phyloP scores from a whole-genome alignment of 371 early-diverging fungal species.

The Circinella umbellata region DNA sequence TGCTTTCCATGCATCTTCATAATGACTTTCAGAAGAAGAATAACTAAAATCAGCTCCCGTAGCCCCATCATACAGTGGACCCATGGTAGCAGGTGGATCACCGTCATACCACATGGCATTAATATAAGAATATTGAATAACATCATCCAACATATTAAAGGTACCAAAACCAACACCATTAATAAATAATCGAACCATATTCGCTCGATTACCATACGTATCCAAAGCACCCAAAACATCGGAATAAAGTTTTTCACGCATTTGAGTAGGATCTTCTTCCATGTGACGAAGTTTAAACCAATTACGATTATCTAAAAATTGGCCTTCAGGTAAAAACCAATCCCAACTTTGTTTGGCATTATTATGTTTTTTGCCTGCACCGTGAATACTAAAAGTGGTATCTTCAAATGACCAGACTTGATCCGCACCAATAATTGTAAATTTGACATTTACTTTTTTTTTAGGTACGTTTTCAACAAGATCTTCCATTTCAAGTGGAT shows the following conservation, averaged over 20 bases:
- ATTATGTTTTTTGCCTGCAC: conserved; percentile 58
- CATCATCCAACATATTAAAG: conserved; percentile 61
- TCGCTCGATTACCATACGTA: conserved; percentile 57
- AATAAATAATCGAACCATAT: conserved; percentile 58
- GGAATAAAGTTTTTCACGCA: conserved; percentile 66
- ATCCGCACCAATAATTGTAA: conserved; percentile 51
- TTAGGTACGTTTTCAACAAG: conserved; percentile 39
- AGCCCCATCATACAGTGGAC: conserved; percentile 59
- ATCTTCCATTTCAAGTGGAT: conserved; percentile 30
- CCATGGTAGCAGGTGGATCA: conserved; percentile 48
- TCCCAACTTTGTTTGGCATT: conserved; percentile 64
- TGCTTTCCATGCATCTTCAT: conserved; percentile 34
- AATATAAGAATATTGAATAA: conserved; percentile 51
- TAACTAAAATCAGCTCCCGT: conserved; percentile 54
- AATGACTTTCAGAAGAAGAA: conserved; percentile 21
- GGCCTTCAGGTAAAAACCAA: conserved; percentile 38
- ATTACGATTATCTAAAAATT: conserved; percentile 44
- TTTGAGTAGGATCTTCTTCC: conserved; percentile 67
- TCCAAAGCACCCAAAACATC: conserved; percentile 57
- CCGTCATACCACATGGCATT: conserved; percentile 52
- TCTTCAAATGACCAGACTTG: conserved; percentile 48
- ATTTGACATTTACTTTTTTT: conserved; percentile 28
- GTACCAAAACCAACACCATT: conserved; percentile 58
- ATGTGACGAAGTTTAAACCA: conserved; percentile 62
- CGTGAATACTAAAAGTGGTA: conserved; percentile 53